These are phyloP conservation scores for Scytalidium lignicola DNA, from an alignment of 2,329 filamentous ascomycete species.

Conservation along the genomic window DNA sequence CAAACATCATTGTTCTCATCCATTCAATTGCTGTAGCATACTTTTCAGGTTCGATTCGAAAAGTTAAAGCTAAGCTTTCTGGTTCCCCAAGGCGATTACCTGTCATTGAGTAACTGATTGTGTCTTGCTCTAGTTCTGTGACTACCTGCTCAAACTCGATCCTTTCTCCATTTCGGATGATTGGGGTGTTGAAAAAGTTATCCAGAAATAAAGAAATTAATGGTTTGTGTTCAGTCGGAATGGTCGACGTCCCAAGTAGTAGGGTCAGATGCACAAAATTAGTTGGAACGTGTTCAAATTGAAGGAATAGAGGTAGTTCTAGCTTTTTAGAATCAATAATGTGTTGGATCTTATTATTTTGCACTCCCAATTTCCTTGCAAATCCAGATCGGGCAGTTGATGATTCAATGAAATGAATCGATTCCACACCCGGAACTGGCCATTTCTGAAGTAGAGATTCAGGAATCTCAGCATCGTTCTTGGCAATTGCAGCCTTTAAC, in stretches of 20 bases:
- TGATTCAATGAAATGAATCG: constrained; percentile 91
- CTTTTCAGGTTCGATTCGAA: constrained; percentile 84
- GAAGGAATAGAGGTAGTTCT: constrained; percentile 77
- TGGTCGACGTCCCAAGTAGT: constrained; percentile 69
- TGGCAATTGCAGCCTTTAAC: constrained; percentile 76
- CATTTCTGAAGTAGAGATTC: constrained; percentile 75
- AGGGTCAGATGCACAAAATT: constrained; percentile 87
- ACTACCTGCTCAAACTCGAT: constrained; percentile 91
- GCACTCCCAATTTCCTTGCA: constrained; percentile 64
- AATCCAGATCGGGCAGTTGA: constrained; percentile 77
- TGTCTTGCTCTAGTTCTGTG: constrained; percentile 84
- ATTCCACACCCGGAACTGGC: constrained; percentile 77
- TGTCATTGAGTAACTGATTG: constrained; percentile 74
- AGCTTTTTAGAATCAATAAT: constrained; percentile 64
- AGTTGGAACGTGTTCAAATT: constrained; percentile 90
- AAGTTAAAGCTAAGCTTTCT: constrained; percentile 75
- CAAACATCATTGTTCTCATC: constrained; percentile 81
- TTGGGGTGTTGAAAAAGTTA: constrained; percentile 92
- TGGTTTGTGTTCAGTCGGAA: constrained; percentile 80
- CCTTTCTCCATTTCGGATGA: constrained; percentile 68
- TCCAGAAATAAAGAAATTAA: constrained; percentile 79
- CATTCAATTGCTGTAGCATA: constrained; percentile 78
- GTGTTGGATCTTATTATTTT: constrained; percentile 66
- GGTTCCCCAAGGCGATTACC: constrained; percentile 66
- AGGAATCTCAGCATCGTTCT: constrained; percentile 86